Percentiles rank a stretch among this genome's conserved stretches.
These are phyloP conservation scores for Colletotrichum lini DNA, from an alignment of 2,329 filamentous ascomycete genomes.

Conservation along the genomic window DNA sequence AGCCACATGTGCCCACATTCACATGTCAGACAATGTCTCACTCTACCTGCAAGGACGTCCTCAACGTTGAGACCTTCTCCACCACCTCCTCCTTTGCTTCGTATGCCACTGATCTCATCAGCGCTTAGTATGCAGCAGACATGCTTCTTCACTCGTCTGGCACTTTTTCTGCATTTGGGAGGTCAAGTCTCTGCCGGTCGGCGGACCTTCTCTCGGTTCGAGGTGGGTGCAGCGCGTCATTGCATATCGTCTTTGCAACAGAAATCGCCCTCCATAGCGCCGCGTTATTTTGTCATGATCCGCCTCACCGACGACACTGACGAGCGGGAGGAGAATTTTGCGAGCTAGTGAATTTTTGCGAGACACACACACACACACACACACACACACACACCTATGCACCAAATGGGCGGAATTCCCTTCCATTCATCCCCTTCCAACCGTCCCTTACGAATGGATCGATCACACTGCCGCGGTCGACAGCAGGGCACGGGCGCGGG, in stretches of 20 bases:
- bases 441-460: constrained; percentile 5
- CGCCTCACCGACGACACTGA: not conserved
- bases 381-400: too few relatives aligned
- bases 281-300: constrained; percentile 1
- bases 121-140: not conserved
- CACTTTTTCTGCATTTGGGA: not conserved
- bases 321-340: not conserved
- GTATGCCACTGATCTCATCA: constrained; percentile 24
- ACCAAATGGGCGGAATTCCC: not conserved
- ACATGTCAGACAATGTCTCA: constrained; percentile 38
- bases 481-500: constrained; percentile 7
- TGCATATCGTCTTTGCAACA: constrained; percentile 13
- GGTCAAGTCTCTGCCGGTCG: not conserved
- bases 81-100: too few relatives aligned
- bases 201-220: not conserved
- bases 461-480: not conserved
- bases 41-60: constrained; percentile 15
- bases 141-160: not conserved
- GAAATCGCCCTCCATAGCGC: not conserved
- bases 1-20: constrained; percentile 38
- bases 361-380: constrained; percentile 5
- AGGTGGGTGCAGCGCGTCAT: not conserved
- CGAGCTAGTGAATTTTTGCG: not conserved
- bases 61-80: constrained; percentile 31
- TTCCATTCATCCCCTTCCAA: not conserved